Conservation (phyloP, 805 yeast species). For the Yamadazyma ubonensis region DNA sequence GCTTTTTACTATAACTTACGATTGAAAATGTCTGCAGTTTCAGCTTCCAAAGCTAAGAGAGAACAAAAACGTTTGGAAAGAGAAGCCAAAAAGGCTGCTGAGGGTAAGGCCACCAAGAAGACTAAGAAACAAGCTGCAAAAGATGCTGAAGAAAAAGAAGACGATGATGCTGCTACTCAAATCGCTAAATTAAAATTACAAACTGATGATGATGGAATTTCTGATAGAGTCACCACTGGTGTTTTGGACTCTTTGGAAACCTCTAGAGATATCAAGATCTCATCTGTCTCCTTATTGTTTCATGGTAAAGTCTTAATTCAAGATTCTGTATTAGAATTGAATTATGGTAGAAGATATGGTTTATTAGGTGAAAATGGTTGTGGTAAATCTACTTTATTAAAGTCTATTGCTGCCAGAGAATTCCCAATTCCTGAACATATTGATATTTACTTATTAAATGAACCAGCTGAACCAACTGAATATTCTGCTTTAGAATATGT, state of each 20-base stretch:
- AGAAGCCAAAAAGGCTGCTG: conserved; percentile 50
- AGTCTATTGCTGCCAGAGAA: conserved; percentile 93
- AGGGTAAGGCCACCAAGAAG: conserved; percentile 72
- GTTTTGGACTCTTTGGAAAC: conserved; percentile 86
- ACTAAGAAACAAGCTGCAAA: conserved; percentile 56
- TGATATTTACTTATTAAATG: conserved; percentile 90
- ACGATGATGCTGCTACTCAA: conserved; percentile 64
- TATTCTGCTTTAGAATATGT: conserved; percentile 93
- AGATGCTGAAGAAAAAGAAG: conserved; percentile 51
- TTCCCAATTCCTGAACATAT: conserved; percentile 91
- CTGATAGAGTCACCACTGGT: conserved; percentile 98
- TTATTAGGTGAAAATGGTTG: conserved; percentile 97
- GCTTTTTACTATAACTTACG: conserved; percentile 2
- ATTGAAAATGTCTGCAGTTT: conserved; percentile 46
- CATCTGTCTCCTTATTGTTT: conserved; percentile 87
- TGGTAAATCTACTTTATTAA: conserved; percentile 94
- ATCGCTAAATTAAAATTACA: conserved; percentile 87
- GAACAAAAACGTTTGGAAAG: conserved; percentile 85
- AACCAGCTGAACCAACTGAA: conserved; percentile 96
- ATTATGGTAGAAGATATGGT: conserved; percentile 97
- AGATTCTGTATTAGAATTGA: conserved; percentile 88
- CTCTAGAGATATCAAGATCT: conserved; percentile 89
- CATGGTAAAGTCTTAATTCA: conserved; percentile 96
- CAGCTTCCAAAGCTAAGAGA: conserved; percentile 97
- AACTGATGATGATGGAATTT: conserved; percentile 88